Evolutionary conservation across 2,329 filamentous ascomycete genomes (phyloP).

Genomic region (Polytolypa hystricis): DNA sequence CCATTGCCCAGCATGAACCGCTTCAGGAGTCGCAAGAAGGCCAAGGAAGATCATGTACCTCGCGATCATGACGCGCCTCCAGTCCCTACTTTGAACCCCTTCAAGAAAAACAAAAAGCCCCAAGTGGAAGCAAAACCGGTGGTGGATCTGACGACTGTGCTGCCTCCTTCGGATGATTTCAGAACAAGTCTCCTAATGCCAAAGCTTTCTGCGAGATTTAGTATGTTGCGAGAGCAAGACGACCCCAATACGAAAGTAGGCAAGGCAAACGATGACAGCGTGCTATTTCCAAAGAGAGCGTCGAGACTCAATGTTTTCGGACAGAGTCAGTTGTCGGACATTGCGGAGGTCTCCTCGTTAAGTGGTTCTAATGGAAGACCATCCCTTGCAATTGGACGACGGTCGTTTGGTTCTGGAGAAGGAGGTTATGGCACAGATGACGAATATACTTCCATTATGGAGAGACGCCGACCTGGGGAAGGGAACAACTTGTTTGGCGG

Average conservation of each 20-base stretch:
- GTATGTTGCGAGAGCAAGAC: conserved; percentile 91
- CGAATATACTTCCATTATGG: conserved; percentile 67
- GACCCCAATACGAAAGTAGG: conserved; percentile 80
- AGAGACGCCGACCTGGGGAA: conserved; percentile 66
- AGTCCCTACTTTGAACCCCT: conserved; percentile 25
- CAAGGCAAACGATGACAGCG: conserved; percentile 91
- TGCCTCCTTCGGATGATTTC: conserved; percentile 82
- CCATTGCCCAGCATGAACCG: conserved; percentile 27
- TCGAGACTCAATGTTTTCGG: conserved; percentile 68
- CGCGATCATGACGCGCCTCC: conserved; percentile 31
- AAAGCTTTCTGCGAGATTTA: conserved; percentile 86
- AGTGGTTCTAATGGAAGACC: conserved; percentile 46
- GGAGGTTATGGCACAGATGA: conserved; percentile 53
- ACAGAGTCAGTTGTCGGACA: conserved; percentile 60
- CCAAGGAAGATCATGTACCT: conserved; percentile 30
- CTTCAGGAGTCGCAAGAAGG: conserved; percentile 32
- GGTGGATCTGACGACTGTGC: conserved; percentile 59
- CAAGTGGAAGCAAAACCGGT: conserved; percentile 43
- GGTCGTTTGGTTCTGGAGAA: conserved; percentile 54
- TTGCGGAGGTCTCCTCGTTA: conserved; percentile 81
- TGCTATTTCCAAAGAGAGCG: conserved; percentile 69
- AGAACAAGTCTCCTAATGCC: conserved; percentile 94
- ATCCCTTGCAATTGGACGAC: conserved; percentile 49
- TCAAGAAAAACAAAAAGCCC: conserved; percentile 44
- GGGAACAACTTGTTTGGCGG: conserved; percentile 92